Percentiles rank a stretch among this genome's conserved stretches.
phyloP scores from a whole-genome alignment of 2,329 filamentous ascomycete genomes.

The Pochonia chlamydosporia region DNA sequence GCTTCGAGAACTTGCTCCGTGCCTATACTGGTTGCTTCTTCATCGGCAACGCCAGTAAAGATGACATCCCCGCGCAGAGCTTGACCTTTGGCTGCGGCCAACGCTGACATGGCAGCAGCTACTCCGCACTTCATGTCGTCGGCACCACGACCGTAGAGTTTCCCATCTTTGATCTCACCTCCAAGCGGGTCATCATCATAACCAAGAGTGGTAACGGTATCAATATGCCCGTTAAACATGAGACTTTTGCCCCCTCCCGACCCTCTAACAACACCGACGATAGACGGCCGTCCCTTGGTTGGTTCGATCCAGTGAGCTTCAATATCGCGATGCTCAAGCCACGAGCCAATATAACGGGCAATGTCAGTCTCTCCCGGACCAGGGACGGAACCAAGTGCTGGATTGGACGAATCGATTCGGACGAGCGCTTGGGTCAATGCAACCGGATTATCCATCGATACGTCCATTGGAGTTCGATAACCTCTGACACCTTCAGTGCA shows the following conservation, averaged over 20 bases:
- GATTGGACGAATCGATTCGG: conserved; percentile 44
- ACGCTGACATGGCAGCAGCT: conserved; percentile 37
- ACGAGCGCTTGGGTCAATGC: conserved; percentile 38
- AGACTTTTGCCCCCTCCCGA: conserved; percentile 39
- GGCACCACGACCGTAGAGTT: conserved; percentile 39
- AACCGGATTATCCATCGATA: conserved; percentile 35
- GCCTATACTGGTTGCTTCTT: conserved; percentile 44
- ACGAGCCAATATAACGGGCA: conserved; percentile 39
- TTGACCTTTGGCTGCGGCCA: conserved; percentile 32
- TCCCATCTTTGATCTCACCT: conserved; percentile 32
- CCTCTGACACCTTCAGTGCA: conserved; percentile 53
- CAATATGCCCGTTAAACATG: conserved; percentile 48
- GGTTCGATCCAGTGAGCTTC: conserved; percentile 44
- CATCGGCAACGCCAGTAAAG: conserved; percentile 47
- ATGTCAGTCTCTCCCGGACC: conserved; percentile 41
- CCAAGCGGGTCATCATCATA: conserved; percentile 41
- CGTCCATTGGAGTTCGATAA: conserved; percentile 39
- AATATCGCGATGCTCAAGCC: conserved; percentile 45
- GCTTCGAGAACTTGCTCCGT: conserved; percentile 43
- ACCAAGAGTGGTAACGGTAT: conserved; percentile 43
- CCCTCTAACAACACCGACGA: conserved; percentile 42
- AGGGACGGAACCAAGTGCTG: conserved; percentile 31
- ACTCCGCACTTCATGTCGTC: conserved; percentile 48
- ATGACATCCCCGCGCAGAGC: conserved; percentile 42
- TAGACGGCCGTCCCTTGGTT: conserved; percentile 39